phyloP scores from a whole-genome alignment of 2,329 filamentous ascomycete species.

The Thielaviopsis musarum region DNA sequence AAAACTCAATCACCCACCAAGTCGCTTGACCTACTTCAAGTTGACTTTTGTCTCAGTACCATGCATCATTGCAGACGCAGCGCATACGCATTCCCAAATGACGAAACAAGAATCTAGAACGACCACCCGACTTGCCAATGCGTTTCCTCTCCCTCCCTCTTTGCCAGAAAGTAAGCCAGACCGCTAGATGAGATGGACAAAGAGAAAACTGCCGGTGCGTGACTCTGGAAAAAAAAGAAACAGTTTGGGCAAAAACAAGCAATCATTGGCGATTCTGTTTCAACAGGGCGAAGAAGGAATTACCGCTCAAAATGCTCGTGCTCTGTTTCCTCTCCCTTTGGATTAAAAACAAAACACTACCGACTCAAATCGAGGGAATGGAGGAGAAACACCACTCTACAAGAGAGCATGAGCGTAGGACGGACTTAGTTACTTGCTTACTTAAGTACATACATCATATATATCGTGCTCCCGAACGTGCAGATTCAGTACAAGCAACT shows the following conservation, averaged over 20 bases:
- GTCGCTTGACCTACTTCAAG: neutral
- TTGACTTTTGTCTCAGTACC: neutral
- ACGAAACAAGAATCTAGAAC: neutral
- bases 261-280: neutral
- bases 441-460: neutral
- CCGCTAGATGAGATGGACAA: neutral
- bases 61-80: neutral
- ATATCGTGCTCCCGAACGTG: neutral
- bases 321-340: neutral
- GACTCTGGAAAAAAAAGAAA: neutral
- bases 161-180: neutral
- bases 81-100: neutral
- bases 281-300: neutral
- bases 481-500: neutral
- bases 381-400: neutral
- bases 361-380: neutral
- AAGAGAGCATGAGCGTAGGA: neutral
- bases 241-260: neutral
- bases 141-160: neutral
- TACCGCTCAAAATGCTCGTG: neutral
- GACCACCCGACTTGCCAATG: neutral
- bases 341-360: neutral
- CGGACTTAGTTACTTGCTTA: neutral
- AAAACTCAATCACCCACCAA: neutral
- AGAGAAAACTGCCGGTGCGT: neutral